phyloP scores from a whole-genome alignment of 305 asterid genomes.

The Rubia peregrina region DNA sequence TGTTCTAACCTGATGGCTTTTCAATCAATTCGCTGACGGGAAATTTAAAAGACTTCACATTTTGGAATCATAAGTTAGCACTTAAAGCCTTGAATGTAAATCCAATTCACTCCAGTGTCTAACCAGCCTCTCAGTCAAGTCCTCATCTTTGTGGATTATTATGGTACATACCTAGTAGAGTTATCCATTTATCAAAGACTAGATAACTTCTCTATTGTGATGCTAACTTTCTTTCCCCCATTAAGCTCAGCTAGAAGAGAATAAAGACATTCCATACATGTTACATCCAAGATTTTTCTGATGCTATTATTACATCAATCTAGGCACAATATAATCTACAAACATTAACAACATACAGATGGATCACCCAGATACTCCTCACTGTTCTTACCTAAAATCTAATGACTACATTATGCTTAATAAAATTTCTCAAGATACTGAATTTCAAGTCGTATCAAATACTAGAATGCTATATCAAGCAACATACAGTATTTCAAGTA shows the following conservation, averaged over 20 bases:
- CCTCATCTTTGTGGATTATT: too few relatives aligned
- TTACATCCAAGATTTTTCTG: conserved; percentile 1
- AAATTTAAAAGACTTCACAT: too few relatives aligned
- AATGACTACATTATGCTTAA: background rate
- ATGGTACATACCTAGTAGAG: too few relatives aligned
- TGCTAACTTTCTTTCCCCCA: background rate
- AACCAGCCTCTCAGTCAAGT: too few relatives aligned
- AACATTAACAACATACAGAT: background rate
- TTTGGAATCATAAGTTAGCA: too few relatives aligned
- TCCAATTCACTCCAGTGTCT: too few relatives aligned
- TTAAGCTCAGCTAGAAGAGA: background rate
- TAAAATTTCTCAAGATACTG: background rate
- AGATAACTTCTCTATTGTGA: background rate
- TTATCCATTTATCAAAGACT: background rate
- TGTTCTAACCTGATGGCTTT: too few relatives aligned
- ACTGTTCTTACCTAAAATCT: background rate
- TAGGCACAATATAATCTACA: background rate
- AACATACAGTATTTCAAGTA: background rate
- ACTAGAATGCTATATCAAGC: background rate
- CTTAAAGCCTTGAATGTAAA: too few relatives aligned
- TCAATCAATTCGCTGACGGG: too few relatives aligned
- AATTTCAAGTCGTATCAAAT: background rate
- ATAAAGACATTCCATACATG: background rate
- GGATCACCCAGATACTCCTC: background rate
- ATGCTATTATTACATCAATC: background rate